phyloP scores from a whole-genome alignment of 2,329 filamentous ascomycete species.

The Didymella segeticola region DNA sequence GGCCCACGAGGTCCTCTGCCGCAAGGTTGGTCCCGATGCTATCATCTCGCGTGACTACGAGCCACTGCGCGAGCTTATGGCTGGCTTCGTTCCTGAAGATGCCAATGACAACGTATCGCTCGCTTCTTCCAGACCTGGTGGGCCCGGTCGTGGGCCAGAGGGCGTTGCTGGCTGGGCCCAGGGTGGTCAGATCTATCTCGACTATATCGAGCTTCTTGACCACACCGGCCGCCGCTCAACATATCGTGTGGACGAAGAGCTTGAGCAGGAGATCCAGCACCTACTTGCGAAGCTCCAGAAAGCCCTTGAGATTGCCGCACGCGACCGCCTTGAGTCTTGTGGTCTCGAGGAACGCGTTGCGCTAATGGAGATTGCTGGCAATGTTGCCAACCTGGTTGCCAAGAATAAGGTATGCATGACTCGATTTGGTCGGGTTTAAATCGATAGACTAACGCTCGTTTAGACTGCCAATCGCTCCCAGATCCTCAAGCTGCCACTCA shows the following conservation, averaged over 20 bases:
- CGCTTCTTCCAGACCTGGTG: constrained; percentile 10
- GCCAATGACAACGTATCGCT: constrained; percentile 19
- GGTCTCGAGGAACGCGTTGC: constrained; percentile 68
- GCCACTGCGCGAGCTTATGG: constrained; percentile 71
- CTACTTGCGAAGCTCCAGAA: constrained; percentile 46
- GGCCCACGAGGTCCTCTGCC: constrained; percentile 83
- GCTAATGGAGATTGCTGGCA: constrained; percentile 79
- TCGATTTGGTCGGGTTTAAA: not conserved
- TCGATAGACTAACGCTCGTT: constrained; percentile 44
- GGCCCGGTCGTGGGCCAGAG: constrained; percentile 23
- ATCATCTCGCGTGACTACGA: constrained; percentile 84
- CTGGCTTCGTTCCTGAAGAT: constrained; percentile 64
- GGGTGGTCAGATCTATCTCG: constrained; percentile 81
- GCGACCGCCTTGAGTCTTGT: constrained; percentile 49
- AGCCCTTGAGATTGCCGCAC: constrained; percentile 48
- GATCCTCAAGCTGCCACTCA: constrained; percentile 69
- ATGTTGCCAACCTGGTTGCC: constrained; percentile 71
- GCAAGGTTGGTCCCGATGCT: constrained; percentile 79
- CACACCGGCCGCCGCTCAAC: constrained; percentile 36
- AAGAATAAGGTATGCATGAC: constrained; percentile 42
- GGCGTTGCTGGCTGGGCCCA: constrained; percentile 74
- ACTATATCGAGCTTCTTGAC: constrained; percentile 62
- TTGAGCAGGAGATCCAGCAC: constrained; percentile 38
- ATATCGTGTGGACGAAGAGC: constrained; percentile 41
- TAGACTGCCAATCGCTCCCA: constrained; percentile 48